phyloP scores from a whole-genome alignment of 768 basidiomycete genomes.

The Porphyrellus cyaneotinctus region DNA sequence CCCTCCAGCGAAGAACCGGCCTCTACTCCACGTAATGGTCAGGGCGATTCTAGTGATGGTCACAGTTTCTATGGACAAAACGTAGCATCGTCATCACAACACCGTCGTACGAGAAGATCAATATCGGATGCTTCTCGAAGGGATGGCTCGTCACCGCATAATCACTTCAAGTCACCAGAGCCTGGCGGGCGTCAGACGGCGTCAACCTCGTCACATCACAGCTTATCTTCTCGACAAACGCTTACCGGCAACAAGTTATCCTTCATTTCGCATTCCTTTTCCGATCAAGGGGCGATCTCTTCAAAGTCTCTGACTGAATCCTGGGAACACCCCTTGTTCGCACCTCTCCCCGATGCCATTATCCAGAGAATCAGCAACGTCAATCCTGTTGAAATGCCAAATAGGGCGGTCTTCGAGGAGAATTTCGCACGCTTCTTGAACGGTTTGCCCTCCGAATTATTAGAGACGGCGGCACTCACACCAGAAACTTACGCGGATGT shows the following conservation, averaged over 20 bases:
- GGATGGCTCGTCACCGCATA: slow-evolving; percentile 14
- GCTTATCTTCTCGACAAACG: slow-evolving; percentile 22
- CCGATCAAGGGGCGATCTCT: slow-evolving; percentile 36
- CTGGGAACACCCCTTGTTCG: slow-evolving; percentile 57
- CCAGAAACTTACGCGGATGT: slow-evolving; percentile 52
- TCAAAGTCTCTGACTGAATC: slow-evolving; percentile 48
- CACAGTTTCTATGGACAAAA: slow-evolving; percentile 49
- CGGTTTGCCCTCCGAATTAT: slow-evolving; percentile 50
- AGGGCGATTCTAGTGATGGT: slow-evolving; percentile 27
- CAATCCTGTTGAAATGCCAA: slow-evolving; percentile 58
- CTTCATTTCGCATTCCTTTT: slow-evolving; percentile 43
- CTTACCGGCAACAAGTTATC: slow-evolving; percentile 31
- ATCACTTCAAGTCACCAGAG: slow-evolving; percentile 23
- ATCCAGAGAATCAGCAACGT: slow-evolving; percentile 50
- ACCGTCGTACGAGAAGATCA: slow-evolving; percentile 24
- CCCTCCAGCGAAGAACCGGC: slow-evolving; percentile 31
- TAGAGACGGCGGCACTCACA: slow-evolving; percentile 56
- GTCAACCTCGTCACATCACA: slow-evolving; percentile 20
- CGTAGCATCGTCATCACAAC: slow-evolving; percentile 35
- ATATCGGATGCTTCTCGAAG: slow-evolving; percentile 18
- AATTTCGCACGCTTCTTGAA: slow-evolving; percentile 45
- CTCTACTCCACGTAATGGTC: slow-evolving; percentile 13
- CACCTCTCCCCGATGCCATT: slow-evolving; percentile 56
- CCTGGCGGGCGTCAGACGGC: slow-evolving; percentile 17
- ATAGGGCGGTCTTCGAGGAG: slow-evolving; percentile 49